A percentile compares a stretch with the other conserved stretches of the same genome.
These are phyloP conservation scores for Symbiotaphrina buchneri DNA, from an alignment of 495 filamentous ascomycete species.

Conservation along the genomic window DNA sequence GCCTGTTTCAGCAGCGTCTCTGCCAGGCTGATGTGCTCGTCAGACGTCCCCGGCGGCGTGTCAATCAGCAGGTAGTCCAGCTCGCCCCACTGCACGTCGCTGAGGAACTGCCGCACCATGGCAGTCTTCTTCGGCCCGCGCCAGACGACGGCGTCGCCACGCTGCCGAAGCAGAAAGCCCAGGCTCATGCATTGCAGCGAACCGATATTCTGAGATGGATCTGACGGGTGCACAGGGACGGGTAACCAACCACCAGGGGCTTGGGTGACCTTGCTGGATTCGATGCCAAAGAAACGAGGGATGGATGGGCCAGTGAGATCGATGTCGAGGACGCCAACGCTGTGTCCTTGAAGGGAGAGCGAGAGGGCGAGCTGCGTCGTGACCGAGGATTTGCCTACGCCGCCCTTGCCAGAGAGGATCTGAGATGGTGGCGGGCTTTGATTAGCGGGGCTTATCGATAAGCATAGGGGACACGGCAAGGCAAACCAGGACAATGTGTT, in stretches of 20 bases:
- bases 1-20: slow-evolving; percentile 51
- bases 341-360: slow-evolving; percentile 60
- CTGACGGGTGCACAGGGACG: slow-evolving; percentile 47
- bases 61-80: slow-evolving; percentile 85
- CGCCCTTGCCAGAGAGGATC: slow-evolving; percentile 93
- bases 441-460: slow-evolving; percentile 2
- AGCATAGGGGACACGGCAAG: background rate
- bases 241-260: slow-evolving; percentile 78
- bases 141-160: slow-evolving; percentile 89
- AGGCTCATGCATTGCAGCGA: slow-evolving; percentile 78
- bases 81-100: slow-evolving; percentile 75
- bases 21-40: slow-evolving; percentile 89
- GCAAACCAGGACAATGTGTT: slow-evolving; percentile 15
- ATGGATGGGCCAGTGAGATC: slow-evolving; percentile 94
- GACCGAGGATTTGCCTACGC: slow-evolving; percentile 91
- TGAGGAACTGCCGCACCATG: slow-evolving; percentile 91
- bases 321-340: slow-evolving; percentile 86
- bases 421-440: slow-evolving; percentile 8
- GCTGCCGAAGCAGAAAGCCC: slow-evolving; percentile 63
- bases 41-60: slow-evolving; percentile 87
- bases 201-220: slow-evolving; percentile 20
- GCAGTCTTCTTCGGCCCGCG: slow-evolving; percentile 96
- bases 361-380: slow-evolving; percentile 89
- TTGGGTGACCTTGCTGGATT: slow-evolving; percentile 75
- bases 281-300: slow-evolving; percentile 76